These are phyloP conservation scores for Petunia axillaris DNA, from an alignment of 257 asterid species.

Conservation along the genomic window DNA sequence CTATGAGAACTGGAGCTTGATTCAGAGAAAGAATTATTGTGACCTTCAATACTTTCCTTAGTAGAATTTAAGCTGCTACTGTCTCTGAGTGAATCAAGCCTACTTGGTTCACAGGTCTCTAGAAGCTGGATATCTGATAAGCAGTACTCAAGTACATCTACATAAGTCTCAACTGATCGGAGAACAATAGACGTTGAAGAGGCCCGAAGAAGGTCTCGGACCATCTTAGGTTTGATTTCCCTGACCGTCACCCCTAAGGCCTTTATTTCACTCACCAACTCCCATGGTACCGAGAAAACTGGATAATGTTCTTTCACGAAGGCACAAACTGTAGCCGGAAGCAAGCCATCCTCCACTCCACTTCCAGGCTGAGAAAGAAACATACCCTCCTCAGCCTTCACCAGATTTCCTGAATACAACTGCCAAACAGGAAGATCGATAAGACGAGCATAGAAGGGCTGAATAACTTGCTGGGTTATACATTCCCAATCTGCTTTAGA, in stretches of 20 bases:
- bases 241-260: slow-evolving; percentile 76
- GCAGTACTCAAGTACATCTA: slow-evolving; percentile 94
- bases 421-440: slow-evolving; percentile 92
- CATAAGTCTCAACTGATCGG: slow-evolving; percentile 71
- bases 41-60: slow-evolving; percentile 41
- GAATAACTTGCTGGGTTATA: slow-evolving; percentile 72
- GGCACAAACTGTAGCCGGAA: slow-evolving; percentile 88
- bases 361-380: slow-evolving; percentile 93
- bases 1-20: slow-evolving; percentile 47
- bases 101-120: slow-evolving; percentile 49
- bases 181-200: slow-evolving; percentile 64
- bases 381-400: slow-evolving; percentile 93
- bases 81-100: slow-evolving; percentile 37
- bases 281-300: slow-evolving; percentile 98
- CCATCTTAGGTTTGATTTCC: slow-evolving; percentile 96
- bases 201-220: slow-evolving; percentile 82
- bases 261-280: slow-evolving; percentile 83
- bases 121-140: slow-evolving; percentile 76
- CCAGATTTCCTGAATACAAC: slow-evolving; percentile 85
- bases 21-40: slow-evolving; percentile 41
- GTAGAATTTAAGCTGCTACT: slow-evolving; percentile 43
- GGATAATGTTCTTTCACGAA: slow-evolving; percentile 98
- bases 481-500: slow-evolving; percentile 77
- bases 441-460: slow-evolving; percentile 78
- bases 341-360: slow-evolving; percentile 74